Base-by-base conservation (phyloP, 1,284 basidiomycete genomes). In the Ceratobasidium sp. region DNA sequence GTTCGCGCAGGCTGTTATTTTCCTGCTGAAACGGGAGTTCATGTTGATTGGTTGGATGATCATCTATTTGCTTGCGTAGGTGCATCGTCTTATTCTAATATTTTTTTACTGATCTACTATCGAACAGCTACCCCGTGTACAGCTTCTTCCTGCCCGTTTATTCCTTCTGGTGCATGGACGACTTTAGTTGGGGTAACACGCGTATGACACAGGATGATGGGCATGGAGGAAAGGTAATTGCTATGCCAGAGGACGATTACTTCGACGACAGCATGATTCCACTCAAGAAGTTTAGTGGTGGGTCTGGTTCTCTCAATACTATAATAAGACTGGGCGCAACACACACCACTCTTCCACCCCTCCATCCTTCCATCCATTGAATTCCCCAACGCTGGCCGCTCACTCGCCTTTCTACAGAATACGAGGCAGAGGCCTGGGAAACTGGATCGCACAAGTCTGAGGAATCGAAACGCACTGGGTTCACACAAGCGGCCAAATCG, bases 151-250 rank as follows among this genome's bases (percentile, higher is more conserved):
- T 99, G n/a, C 97, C 97, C 0, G 85, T 99, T 63, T 99, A 99
- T 84, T 97, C 96, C 1, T 99, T 98, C 91, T 99, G 97, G 97
- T 94, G 94, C 82, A 98, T 99, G 96, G 97, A 98, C 83, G 96
- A 98, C 84, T 98, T 98, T 85, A 92, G 92, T 82, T 98, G 96
- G 97, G 97, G 96, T 89, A 97, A 94, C 82, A 96, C 95, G 19
- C 94, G 96, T 86, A 88, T 98, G 69, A 96, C 99, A 77, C 93
- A 98, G 74, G 97, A 96, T 73, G 97, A 99, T 82, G 96, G 97
- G 76, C 95, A 92, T 81, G 94, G 96, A 81, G 98, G 97, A 89
- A 99, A 98, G 84, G 90, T 99, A 44, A 86, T 99, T 71, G 57
- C 60, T n/a, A 92, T 96, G 79, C 96, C 94, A 73, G 97, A 99